Conservation (phyloP, 2,329 filamentous ascomycete genomes). For the Fusarium sp. region DNA sequence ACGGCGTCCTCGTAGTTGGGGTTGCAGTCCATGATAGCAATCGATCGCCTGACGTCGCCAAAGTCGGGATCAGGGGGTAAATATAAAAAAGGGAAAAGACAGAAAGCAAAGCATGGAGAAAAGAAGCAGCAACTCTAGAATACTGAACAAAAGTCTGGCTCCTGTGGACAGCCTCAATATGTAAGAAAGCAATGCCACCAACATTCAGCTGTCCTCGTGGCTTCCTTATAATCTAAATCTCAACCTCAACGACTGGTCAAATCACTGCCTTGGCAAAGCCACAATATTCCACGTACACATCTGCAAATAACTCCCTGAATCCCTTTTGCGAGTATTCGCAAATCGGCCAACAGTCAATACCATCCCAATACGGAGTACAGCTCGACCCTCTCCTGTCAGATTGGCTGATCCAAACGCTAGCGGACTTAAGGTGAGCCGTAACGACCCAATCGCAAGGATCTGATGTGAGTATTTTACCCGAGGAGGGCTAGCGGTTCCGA, state of each 20-base stretch:
- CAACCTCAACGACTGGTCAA: neutral
- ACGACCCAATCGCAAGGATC: slow-evolving; percentile 12
- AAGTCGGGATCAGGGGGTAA: neutral
- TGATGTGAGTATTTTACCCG: neutral
- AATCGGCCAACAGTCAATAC: neutral
- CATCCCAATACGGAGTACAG: neutral
- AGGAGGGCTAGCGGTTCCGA: slow-evolving; percentile 33
- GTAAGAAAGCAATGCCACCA: neutral
- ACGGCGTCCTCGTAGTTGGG: slow-evolving; percentile 38
- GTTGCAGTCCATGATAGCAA: slow-evolving; percentile 30
- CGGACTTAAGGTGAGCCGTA: slow-evolving; percentile 6
- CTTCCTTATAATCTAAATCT: neutral
- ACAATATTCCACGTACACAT: neutral
- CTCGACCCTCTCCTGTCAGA: neutral
- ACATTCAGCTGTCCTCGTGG: neutral
- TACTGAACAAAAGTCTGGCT: neutral
- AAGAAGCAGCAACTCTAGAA: neutral
- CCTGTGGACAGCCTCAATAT: neutral
- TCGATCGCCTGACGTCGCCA: neutral
- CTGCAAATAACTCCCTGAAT: neutral
- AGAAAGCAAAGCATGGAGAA: no score
- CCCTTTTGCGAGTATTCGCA: slow-evolving; percentile 1
- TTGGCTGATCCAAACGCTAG: neutral
- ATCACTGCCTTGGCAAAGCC: neutral
- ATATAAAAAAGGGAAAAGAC: neutral